Percentiles rank a stretch among this genome's conserved stretches.
phyloP scores from a whole-genome alignment of 441 rosid species.

The Adansonia gregorii region DNA sequence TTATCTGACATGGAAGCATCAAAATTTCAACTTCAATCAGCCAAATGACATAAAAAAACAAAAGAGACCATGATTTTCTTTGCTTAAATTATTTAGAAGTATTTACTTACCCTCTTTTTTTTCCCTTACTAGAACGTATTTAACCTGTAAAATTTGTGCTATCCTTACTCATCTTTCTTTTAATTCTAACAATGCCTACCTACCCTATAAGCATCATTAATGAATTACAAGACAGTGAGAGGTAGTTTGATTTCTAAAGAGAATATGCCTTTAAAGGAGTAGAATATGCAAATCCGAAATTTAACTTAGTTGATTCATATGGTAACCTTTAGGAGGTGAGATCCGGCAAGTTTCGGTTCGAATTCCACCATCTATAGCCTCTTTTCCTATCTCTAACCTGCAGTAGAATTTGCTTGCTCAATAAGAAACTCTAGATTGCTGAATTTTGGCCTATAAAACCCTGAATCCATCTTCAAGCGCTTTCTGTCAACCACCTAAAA shows the following conservation, averaged over 20 bases:
- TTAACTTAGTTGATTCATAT: no score
- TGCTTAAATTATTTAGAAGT: neutral
- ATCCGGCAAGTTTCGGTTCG: no score
- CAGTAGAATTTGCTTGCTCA: neutral
- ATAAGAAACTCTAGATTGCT: slow-evolving; percentile 6
- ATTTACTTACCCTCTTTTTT: no score
- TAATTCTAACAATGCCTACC: neutral
- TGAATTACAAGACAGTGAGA: slow-evolving; percentile 22
- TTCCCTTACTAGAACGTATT: neutral
- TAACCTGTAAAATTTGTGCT: neutral
- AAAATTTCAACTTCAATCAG: neutral
- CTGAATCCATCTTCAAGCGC: slow-evolving; percentile 11
- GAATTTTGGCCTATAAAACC: neutral
- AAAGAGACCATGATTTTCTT: neutral
- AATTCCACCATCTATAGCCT: no score
- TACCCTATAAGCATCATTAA: slow-evolving; percentile 25
- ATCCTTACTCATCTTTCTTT: neutral
- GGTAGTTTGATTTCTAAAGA: neutral
- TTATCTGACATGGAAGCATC: neutral
- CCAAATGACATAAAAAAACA: neutral
- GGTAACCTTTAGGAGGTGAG: no score
- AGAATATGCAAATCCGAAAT: neutral
- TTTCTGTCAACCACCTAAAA: slow-evolving; percentile 5
- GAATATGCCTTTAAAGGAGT: neutral
- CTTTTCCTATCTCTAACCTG: no score